Evolutionary conservation across 192 early-diverging fungal species (phyloP), one percentile per base, ranked within the genome.

Genomic region (Cladochytrium replicatum): DNA sequence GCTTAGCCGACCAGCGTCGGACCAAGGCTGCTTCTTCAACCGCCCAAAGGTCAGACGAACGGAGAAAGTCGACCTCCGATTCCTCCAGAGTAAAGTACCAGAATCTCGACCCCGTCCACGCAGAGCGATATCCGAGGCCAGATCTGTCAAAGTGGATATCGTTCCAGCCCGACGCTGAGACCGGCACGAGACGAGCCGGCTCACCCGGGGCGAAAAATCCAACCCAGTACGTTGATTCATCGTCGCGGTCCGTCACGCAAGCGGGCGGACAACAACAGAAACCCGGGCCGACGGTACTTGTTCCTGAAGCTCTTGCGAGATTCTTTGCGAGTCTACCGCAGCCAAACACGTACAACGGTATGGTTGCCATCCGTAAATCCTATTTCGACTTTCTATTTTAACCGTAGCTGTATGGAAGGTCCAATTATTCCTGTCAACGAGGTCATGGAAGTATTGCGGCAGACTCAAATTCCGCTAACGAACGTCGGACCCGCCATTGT

Each of bases 91-190:
- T 49, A n/a, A 62, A 9, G 43, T 41, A 24, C 11, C 34, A 32
- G 24, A 49, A 6, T 42, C 30, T 48, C 48, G 75, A 80, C 23
- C 66, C 83, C 15, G 74, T 83, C 21, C 65, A 83, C 52, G 61
- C 81, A 19, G 84, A 85, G 37, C 46, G 71, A 49, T 86, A 80
- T 58, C 80, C 82, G 15, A 63, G 82, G 15, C 87, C 87, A 7
- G 86, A 90, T 48, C 68, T 86, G 39, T 63, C 58, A 3, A 79
- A 78, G 50, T 90, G 83, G 83, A 60, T 59, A n/a, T 37, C 64
- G 4, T 82, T 81, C 52, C 78, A 78, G 31, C 74, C 80, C 4
- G 74, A 76, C 42, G 50, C 63, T 22, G 53, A 13, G n/a, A 30
- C 25, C 1, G 22, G 9, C 15, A 22, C n/a, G 11, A 24, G 43